Conservation (phyloP, 2,329 filamentous ascomycete species). For the Teratosphaeriaceae sp. region DNA sequence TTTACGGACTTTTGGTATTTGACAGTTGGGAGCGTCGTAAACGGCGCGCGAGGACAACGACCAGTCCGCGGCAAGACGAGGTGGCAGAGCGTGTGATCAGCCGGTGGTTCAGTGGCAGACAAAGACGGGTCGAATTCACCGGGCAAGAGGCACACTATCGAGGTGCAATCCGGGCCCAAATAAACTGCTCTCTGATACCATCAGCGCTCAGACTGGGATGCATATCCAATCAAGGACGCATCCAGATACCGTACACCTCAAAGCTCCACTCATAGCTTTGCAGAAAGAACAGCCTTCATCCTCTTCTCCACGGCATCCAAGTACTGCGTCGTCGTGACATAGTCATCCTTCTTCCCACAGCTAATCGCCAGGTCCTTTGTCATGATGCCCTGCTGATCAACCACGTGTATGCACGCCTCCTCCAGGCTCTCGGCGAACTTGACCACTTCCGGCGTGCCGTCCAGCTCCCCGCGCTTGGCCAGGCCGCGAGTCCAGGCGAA, state of each 20-base stretch:
- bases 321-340: constrained; percentile 90
- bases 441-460: constrained; percentile 85
- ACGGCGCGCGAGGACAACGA: no score
- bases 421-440: constrained; percentile 88
- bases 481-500: constrained; percentile 98
- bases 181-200: no score
- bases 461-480: constrained; percentile 85
- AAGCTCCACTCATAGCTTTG: constrained; percentile 60
- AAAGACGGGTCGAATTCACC: no score
- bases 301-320: constrained; percentile 85
- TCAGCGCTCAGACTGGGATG: no score
- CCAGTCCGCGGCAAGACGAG: no score
- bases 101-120: no score
- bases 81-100: no score
- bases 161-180: no score
- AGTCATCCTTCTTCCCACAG: constrained; percentile 81
- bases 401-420: constrained; percentile 87
- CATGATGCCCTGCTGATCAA: constrained; percentile 93
- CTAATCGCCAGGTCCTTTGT: constrained; percentile 98
- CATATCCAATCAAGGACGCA: no score
- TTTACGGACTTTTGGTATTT: no score
- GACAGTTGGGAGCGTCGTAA: no score
- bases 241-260: neutral
- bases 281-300: constrained; percentile 71
- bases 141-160: no score